Conservation (phyloP, 2,329 filamentous ascomycete genomes). For the Madurella fahalii region DNA sequence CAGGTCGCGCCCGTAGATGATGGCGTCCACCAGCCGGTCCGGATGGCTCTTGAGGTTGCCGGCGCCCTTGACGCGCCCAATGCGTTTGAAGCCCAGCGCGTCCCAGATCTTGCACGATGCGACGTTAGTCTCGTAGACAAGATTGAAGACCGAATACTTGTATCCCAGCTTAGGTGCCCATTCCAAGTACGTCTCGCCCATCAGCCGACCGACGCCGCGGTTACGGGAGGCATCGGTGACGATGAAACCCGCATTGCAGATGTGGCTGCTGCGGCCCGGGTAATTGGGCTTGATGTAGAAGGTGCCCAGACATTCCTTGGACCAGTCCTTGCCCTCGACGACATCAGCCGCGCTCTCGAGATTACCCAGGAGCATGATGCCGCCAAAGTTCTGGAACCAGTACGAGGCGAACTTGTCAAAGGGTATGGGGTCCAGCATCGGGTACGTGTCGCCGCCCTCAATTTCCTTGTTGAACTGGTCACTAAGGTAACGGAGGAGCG, state of each 20-base stretch:
- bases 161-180: conserved; percentile 80
- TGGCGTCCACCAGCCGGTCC: conserved; percentile 66
- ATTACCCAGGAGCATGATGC: conserved; percentile 79
- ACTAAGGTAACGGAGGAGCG: conserved; percentile 71
- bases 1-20: conserved; percentile 70
- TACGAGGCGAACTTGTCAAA: conserved; percentile 73
- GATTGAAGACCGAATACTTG: conserved; percentile 88
- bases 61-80: conserved; percentile 73
- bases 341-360: conserved; percentile 60
- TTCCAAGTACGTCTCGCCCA: conserved; percentile 73
- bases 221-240: conserved; percentile 70
- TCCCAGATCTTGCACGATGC: conserved; percentile 91
- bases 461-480: conserved; percentile 88
- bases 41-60: conserved; percentile 67
- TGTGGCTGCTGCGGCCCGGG: conserved; percentile 82
- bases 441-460: conserved; percentile 86
- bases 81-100: conserved; percentile 85
- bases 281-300: conserved; percentile 96
- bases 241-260: conserved; percentile 80
- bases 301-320: conserved; percentile 76
- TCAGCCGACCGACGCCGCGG: conserved; percentile 68
- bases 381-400: conserved; percentile 89
- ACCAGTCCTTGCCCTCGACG: conserved; percentile 65
- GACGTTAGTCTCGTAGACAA: conserved; percentile 91
- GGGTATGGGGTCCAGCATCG: conserved; percentile 74